Evolutionary conservation across 2,329 filamentous ascomycete species (phyloP), one percentile per base, ranked within the genome.

Genomic region (Pseudogymnoascus sp.): DNA sequence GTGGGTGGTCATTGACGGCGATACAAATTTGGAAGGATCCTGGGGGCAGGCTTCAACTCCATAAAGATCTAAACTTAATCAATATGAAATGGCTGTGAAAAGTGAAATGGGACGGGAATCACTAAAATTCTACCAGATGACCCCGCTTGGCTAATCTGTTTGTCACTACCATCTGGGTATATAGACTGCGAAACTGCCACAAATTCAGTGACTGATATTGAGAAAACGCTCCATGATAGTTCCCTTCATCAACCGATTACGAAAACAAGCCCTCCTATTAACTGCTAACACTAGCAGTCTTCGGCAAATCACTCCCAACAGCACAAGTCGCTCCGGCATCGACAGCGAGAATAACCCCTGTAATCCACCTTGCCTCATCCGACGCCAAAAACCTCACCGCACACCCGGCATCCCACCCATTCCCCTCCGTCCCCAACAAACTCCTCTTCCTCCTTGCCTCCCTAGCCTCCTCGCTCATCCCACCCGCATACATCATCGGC

Each of bases 361-460:
- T 80, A 23, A 81, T 78, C 80, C 80, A 83, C 63, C 80, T 72
- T 0, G 79, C 78, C 69, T 83, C 76, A 64, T 79, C 76, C 7
- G 79, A 76, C 3, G 80, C 80, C 18, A 83, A 71, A 64, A 81
- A 83, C 0, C 77, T 73, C 0, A 82, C 79, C 1, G 80, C 79
- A 37, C 75, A 76, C 5, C 76, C 81, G 43, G 78, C 76, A 66
- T 84, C 81, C 80, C 80, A 83, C 0, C 76, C 81, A 63, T 75
- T 82, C 0, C 81, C 81, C 65, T 83, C 81, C 0, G 78, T 82
- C 23, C 78, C 77, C 80, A 83, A 81, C 0, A 81, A 80, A 0
- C 80, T 83, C 65, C 82, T 25, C 38, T 60, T 70, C 33, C 71
- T 76, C 16, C 78, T 69, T 0, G 73, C 71, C 23, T 73, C 73